Percentiles rank a stretch among this genome's conserved stretches.
Conservation (phyloP, 768 basidiomycete genomes). For the Agrocybe pediades region DNA sequence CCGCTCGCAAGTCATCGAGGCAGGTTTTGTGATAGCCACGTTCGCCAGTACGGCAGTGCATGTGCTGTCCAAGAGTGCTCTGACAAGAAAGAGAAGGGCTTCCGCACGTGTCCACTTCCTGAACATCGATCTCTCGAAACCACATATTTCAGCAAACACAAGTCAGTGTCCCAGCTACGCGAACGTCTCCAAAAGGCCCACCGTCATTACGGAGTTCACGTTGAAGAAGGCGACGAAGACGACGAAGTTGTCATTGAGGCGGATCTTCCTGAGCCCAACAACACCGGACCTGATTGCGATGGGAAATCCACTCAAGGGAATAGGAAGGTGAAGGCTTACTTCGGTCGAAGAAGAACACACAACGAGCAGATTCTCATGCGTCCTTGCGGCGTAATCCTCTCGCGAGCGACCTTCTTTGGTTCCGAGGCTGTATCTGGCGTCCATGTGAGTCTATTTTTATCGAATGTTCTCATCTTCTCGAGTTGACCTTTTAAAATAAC, state of each 20-base stretch:
- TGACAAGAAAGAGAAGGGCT: conserved; percentile 2
- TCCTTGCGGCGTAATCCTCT: conserved; percentile 28
- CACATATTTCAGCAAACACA: conserved; percentile 16
- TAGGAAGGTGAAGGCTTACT: conserved; percentile 19
- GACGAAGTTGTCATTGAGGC: neutral
- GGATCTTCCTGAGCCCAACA: neutral
- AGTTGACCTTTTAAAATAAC: neutral
- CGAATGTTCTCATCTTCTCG: neutral
- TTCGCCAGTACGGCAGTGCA: neutral
- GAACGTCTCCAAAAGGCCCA: conserved; percentile 9
- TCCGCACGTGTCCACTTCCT: conserved; percentile 18
- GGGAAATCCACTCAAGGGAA: neutral
- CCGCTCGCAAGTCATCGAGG: conserved; percentile 15
- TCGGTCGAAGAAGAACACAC: conserved; percentile 29
- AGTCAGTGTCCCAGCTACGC: conserved; percentile 27
- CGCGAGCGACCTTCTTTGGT: conserved; percentile 27
- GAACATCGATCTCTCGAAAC: conserved; percentile 24
- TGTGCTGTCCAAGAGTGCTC: conserved; percentile 26
- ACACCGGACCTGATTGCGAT: too few relatives aligned
- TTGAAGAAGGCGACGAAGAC: too few relatives aligned
- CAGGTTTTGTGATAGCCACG: conserved; percentile 26
- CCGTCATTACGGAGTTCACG: too few relatives aligned
- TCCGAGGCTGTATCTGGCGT: conserved; percentile 25
- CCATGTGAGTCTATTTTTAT: conserved; percentile 14
- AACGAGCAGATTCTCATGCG: conserved; percentile 28